Percentiles rank a stretch among this genome's conserved stretches.
phyloP scores from a whole-genome alignment of 306 rosid species.

The Hippophae gyantsensis region DNA sequence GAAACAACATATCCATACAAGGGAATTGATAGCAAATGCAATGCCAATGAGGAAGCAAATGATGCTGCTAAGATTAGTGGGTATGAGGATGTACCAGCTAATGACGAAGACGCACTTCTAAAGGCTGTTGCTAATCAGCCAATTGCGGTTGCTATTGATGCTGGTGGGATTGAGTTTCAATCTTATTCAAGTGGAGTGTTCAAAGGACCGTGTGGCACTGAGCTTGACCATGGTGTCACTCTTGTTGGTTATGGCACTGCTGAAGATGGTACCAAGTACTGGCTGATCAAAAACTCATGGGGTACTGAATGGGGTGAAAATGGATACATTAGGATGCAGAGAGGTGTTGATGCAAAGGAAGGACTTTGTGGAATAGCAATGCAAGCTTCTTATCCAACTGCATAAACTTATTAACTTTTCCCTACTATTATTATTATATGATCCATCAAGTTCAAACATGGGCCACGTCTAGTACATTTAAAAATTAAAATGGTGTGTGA shows the following conservation, averaged over 20 bases:
- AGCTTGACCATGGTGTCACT: constrained; percentile 19
- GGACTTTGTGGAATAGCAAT: constrained; percentile 41
- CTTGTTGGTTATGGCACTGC: constrained; percentile 15
- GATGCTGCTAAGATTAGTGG: constrained; percentile 7
- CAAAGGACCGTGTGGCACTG: constrained; percentile 18
- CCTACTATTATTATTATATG: no score
- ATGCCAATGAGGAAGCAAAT: not conserved
- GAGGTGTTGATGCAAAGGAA: constrained; percentile 22
- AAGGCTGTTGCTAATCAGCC: constrained; percentile 20
- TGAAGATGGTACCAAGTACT: constrained; percentile 23
- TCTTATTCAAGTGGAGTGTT: constrained; percentile 21
- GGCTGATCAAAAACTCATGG: constrained; percentile 48
- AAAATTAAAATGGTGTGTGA: no score
- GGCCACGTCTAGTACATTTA: no score
- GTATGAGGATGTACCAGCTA: constrained; percentile 10
- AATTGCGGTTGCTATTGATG: constrained; percentile 17
- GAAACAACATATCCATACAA: constrained; percentile 20
- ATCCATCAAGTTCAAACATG: no score
- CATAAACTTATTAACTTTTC: not conserved
- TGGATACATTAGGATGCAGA: constrained; percentile 39
- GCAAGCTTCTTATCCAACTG: constrained; percentile 37
- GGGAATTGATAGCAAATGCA: constrained; percentile 1
- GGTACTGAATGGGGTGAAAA: constrained; percentile 38
- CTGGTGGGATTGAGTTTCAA: constrained; percentile 13
- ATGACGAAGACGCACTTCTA: constrained; percentile 13